Base-by-base conservation (phyloP, 495 filamentous ascomycete genomes). In the Annulohypoxylon maeteangense region DNA sequence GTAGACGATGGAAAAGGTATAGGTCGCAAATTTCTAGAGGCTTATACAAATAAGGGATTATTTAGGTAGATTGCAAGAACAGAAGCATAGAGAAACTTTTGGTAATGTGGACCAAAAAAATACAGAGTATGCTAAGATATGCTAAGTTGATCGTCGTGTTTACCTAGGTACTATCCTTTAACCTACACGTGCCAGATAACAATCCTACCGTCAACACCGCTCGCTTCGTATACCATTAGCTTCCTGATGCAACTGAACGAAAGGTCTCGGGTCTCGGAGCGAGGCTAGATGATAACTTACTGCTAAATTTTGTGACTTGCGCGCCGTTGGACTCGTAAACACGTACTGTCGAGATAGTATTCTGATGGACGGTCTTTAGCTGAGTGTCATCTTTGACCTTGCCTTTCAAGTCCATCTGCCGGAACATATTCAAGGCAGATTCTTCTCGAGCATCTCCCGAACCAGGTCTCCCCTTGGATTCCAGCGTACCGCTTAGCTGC, bases 401-500 rank as follows among this genome's bases (percentile, higher is more conserved):
- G 38, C 95, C 95, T 84, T 94, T 97, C 66, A 98, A 84, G 78
- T 99, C 95, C 96, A 99, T 97, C 81, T 97, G 94, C 77, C 88
- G 88, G 86, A 99, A 99, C 96, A 98, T 98, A 78, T 98, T 97
- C 76, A 98, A 84, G n/a, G 95, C 95, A 71, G 90, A 93, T 65
- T 89, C 86, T 75, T 88, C 86, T 47, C 85, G 77, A 38, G 78
- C 75, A 38, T 81, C 79, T 50, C 82, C 79, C 54, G 78, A 62
- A 50, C 82, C 81, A 18, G 84, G 78, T 87, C 92, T 80, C 87
- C 93, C 75, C 89, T 91, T 83, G 83, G 88, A 88, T 79, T 98
- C 95, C 50, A 98, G 79, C 3, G 92, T 93, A 25, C 95, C 95
- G 11, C 87, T 88, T 50, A 97, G 82, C 74, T 92, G 88, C 95